Conservation (phyloP, 1,284 basidiomycete genomes). For the Cutaneotrichosporon sp. region DNA sequence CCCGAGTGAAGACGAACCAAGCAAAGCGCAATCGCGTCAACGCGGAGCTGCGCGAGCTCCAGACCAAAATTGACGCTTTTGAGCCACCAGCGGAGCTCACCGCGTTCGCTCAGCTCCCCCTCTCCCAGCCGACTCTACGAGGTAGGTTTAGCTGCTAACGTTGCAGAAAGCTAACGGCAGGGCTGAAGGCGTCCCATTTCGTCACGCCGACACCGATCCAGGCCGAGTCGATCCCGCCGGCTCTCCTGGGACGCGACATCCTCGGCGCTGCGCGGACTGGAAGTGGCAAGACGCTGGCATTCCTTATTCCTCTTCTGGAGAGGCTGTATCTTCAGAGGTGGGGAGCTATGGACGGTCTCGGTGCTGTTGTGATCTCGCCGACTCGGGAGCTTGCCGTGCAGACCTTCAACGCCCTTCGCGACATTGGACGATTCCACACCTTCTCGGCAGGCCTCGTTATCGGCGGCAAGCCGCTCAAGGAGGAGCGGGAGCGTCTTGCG, state of each 20-base stretch:
- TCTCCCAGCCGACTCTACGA: conserved; percentile 42
- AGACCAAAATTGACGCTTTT: conserved; percentile 22
- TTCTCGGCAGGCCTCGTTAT: conserved; percentile 96
- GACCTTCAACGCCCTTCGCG: conserved; percentile 91
- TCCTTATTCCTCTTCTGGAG: conserved; percentile 72
- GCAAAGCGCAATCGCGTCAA: conserved; percentile 40
- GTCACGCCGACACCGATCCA: conserved; percentile 82
- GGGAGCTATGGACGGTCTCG: conserved; percentile 78
- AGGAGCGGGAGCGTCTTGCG: conserved; percentile 79
- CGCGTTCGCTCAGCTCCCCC: conserved; percentile 48
- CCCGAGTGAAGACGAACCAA: conserved; percentile 38
- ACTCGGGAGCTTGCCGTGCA: conserved; percentile 94
- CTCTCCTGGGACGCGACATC: conserved; percentile 64
- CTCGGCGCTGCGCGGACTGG: conserved; percentile 74
- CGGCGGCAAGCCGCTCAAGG: conserved; percentile 92
- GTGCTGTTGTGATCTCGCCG: conserved; percentile 89
- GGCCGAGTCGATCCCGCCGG: conserved; percentile 58
- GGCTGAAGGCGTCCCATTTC: conserved; percentile 79
- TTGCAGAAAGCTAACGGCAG: conserved; percentile 44
- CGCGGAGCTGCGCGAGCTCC: conserved; percentile 43
- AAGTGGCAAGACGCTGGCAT: conserved; percentile 77
- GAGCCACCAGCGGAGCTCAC: conserved; percentile 31
- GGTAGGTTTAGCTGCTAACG: conserved; percentile 27
- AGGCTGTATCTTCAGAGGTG: conserved; percentile 67
- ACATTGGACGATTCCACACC: conserved; percentile 82